Conservation (phyloP, 805 yeast species). For the Starmerella sirachaensis region DNA sequence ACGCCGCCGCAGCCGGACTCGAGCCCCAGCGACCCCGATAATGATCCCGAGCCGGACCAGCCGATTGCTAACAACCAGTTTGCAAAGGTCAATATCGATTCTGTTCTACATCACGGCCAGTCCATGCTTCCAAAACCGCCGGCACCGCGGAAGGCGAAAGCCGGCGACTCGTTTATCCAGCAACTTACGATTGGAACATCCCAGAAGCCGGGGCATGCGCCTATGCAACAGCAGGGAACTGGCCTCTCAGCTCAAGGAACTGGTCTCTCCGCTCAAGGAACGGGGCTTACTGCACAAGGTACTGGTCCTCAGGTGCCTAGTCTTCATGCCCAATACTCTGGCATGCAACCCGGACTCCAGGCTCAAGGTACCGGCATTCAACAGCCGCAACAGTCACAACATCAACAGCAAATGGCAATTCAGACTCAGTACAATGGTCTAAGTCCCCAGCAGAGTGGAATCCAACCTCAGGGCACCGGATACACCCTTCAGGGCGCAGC, state of each 20-base stretch:
- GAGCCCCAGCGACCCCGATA: slow-evolving; percentile 17
- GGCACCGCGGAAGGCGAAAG: slow-evolving; percentile 21
- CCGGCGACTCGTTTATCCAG: slow-evolving; percentile 22
- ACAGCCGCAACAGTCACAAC: slow-evolving; percentile 9
- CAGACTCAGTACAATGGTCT: background rate
- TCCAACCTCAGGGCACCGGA: background rate
- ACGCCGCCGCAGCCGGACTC: slow-evolving; percentile 16
- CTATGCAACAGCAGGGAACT: slow-evolving; percentile 1
- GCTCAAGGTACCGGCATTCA: background rate
- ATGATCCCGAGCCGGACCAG: slow-evolving; percentile 39
- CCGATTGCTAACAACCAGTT: slow-evolving; percentile 64
- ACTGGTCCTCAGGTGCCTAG: background rate
- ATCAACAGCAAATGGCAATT: slow-evolving; percentile 8
- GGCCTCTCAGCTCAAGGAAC: slow-evolving; percentile 1
- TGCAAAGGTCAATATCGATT: slow-evolving; percentile 66
- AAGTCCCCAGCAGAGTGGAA: background rate
- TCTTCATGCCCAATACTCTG: background rate
- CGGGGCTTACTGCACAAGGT: slow-evolving; percentile 1
- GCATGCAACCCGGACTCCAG: slow-evolving; percentile 1
- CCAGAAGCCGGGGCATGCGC: slow-evolving; percentile 1
- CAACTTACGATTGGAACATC: slow-evolving; percentile 14
- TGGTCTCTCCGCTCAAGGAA: slow-evolving; percentile 1
- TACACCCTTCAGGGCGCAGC: background rate
- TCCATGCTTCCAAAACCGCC: slow-evolving; percentile 37
- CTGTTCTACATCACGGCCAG: slow-evolving; percentile 58